Evolutionary conservation across 768 basidiomycete genomes (phyloP).

Genomic region (Mycena maculata): DNA sequence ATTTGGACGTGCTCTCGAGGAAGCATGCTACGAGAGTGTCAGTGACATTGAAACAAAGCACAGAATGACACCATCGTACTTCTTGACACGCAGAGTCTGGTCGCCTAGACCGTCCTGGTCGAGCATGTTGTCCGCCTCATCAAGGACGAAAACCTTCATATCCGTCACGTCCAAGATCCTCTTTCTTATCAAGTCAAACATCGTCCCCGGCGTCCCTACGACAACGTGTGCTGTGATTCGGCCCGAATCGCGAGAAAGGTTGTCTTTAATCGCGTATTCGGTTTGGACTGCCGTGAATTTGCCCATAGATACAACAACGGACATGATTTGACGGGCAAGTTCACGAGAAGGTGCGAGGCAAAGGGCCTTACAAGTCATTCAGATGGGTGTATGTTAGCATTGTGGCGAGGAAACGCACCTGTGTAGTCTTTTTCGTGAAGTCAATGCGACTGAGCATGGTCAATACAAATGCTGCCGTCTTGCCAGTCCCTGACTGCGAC

Average conservation of each 20-base stretch:
- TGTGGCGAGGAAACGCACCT: constrained; percentile 58
- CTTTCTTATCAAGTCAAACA: constrained; percentile 85
- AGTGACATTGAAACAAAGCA: constrained; percentile 3
- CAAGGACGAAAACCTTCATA: constrained; percentile 93
- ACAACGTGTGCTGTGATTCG: constrained; percentile 89
- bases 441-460: constrained; percentile 97
- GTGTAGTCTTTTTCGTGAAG: constrained; percentile 83
- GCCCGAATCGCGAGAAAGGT: constrained; percentile 72
- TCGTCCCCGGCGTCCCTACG: constrained; percentile 96
- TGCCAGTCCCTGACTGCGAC: constrained; percentile 98
- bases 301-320: constrained; percentile 93
- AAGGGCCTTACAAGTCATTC: constrained; percentile 69
- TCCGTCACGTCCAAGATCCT: constrained; percentile 80
- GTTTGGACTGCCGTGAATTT: constrained; percentile 94
- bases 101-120: constrained; percentile 95
- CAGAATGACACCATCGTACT: constrained; percentile 61
- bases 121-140: constrained; percentile 99
- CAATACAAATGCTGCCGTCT: constrained; percentile 97
- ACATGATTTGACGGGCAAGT: constrained; percentile 97
- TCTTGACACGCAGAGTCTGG: constrained; percentile 93
- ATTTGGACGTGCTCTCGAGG: constrained; percentile 75
- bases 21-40: constrained; percentile 59
- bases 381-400: background rate
- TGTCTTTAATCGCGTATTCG: constrained; percentile 95
- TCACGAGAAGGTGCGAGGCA: constrained; percentile 99